Evolutionary conservation across 83 land plant genomes (phyloP), one percentile per base, ranked within the genome.

Genomic region (Larix sibirica): DNA sequence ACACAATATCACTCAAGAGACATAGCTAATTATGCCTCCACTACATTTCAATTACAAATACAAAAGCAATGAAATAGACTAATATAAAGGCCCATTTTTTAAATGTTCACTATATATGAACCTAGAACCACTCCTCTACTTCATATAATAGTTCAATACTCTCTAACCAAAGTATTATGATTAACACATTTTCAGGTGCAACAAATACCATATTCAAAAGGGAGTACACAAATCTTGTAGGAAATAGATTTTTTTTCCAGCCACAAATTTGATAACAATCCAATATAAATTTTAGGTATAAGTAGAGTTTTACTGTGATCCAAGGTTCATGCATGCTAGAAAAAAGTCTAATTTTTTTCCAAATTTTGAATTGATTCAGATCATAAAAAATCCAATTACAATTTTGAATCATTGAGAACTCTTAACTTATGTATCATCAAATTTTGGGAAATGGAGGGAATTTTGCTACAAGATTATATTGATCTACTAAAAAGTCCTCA

Each of bases 121-220:
- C 99, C 89, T 92, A 92, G 83, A 85, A 97, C 99, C 99, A 96
- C 61, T 97, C 99, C 89, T 96, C 99, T 14, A 94, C 96, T 86
- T 97, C 99, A 76, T 96, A 91, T 42, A 96, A 97, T 58, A 97
- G 33, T 9, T 31, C 69, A 65, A 65, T 9, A 31, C 7, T 65
- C 69, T 28, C 28, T 28, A 28, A 28, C 28, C 28, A 28, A 28
- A 28, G 28, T 28, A 28, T 28, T 28, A 28, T 28, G 28, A 28
- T 28, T 28, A 28, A 28, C 28, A 28, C 28, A 28, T 28, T 28
- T 28, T 28, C 28, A 28, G 0, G 28, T 28, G 28, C 28, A 28
- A 28, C 28, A 28, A 28, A 28, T 28, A 28, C 28, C 28, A 28
- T 28, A 28, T 28, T 28, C 28, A 28, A 28, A 28, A 28, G 28